Evolutionary conservation across 305 asterid genomes (phyloP).

Genomic region (Solanum hybrid): DNA sequence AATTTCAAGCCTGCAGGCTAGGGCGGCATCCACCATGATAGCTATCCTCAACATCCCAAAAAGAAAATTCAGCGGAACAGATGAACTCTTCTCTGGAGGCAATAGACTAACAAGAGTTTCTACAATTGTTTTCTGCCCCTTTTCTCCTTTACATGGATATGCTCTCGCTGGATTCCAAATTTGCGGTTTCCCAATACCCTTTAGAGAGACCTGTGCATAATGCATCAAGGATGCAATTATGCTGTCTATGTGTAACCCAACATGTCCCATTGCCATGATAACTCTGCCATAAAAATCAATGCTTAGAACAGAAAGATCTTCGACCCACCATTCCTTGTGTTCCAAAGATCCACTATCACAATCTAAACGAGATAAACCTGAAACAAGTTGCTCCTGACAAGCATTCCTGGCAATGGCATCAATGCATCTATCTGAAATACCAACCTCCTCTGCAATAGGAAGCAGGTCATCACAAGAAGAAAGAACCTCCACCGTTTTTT

Average conservation of each 20-base stretch:
- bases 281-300: conserved; percentile 40
- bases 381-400: conserved; percentile 45
- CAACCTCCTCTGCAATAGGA: conserved; percentile 43
- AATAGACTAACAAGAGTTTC: conserved; percentile 44
- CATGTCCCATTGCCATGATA: conserved; percentile 35
- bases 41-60: conserved; percentile 59
- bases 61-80: conserved; percentile 43
- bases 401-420: conserved; percentile 35
- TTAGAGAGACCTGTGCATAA: conserved; percentile 45
- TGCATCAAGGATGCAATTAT: conserved; percentile 49
- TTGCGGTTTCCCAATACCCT: conserved; percentile 52
- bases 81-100: conserved; percentile 34
- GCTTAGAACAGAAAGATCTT: conserved; percentile 37
- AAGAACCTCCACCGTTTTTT: conserved; percentile 50
- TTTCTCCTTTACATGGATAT: conserved; percentile 16
- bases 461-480: conserved; percentile 41
- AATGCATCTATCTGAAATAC: conserved; percentile 36
- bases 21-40: conserved; percentile 41
- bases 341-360: conserved; percentile 28
- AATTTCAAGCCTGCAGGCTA: conserved; percentile 47
- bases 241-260: conserved; percentile 42
- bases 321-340: conserved; percentile 56
- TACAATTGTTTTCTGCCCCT: conserved; percentile 34
- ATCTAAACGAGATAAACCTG: conserved; percentile 40
- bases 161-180: conserved; percentile 56